These are phyloP conservation scores for Agrocybe praecox DNA, from an alignment of 768 basidiomycete species.

Conservation along the genomic window DNA sequence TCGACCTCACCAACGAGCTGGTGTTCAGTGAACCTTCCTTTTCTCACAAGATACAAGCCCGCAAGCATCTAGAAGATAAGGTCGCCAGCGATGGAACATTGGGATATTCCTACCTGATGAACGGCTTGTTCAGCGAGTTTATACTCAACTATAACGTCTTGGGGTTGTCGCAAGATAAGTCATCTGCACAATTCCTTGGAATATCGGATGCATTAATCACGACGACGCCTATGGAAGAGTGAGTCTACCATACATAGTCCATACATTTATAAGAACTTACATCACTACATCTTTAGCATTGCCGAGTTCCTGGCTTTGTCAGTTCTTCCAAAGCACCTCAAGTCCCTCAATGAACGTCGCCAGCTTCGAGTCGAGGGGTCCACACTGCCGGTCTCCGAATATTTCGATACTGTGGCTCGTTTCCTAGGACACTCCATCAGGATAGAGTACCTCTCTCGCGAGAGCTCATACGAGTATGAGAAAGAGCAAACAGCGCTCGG, in stretches of 20 bases:
- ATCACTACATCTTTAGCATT: neutral
- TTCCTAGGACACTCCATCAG: constrained; percentile 7
- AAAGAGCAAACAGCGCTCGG: constrained; percentile 4
- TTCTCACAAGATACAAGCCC: neutral
- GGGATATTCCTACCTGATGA: neutral
- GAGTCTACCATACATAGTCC: neutral
- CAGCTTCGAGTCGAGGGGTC: constrained; percentile 4
- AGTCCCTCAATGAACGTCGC: constrained; percentile 10
- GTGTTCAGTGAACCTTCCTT: neutral
- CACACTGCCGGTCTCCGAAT: neutral
- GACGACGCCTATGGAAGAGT: neutral
- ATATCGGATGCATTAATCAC: neutral
- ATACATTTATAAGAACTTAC: too few relatives aligned
- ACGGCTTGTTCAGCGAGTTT: neutral
- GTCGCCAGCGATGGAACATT: neutral
- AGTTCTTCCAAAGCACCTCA: constrained; percentile 4
- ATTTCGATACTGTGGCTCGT: neutral
- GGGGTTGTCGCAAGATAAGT: neutral
- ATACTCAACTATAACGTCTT: neutral
- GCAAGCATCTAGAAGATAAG: neutral
- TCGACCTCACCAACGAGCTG: neutral
- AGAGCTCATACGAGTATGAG: constrained; percentile 4
- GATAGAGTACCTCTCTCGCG: constrained; percentile 3
- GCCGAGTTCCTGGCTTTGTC: constrained; percentile 1
- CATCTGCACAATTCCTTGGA: neutral